These are phyloP conservation scores for Phylloporus sp. DNA, from an alignment of 1,284 basidiomycete genomes.

Conservation along the genomic window DNA sequence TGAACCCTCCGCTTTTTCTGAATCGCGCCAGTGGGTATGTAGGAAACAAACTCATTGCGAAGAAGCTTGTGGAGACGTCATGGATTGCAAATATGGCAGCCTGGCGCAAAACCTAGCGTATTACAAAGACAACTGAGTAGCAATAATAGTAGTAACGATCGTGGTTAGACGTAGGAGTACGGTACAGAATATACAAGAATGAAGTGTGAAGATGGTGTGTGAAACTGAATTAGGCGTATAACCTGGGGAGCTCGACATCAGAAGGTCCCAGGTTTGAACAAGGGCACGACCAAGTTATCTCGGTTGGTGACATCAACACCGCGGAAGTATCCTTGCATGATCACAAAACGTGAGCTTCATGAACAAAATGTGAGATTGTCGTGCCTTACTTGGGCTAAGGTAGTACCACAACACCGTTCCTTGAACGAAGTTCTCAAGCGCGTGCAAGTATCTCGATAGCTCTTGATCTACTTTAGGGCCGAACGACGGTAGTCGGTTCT, in stretches of 20 bases:
- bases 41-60: no score
- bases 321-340: constrained; percentile 34
- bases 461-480: constrained; percentile 45
- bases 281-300: constrained; percentile 31
- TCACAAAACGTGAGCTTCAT: constrained; percentile 14
- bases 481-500: constrained; percentile 46
- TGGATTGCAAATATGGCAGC: constrained; percentile 15
- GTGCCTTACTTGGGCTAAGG: constrained; percentile 40
- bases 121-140: constrained; percentile 21
- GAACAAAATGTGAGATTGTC: constrained; percentile 5
- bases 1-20: constrained; percentile 1
- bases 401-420: constrained; percentile 55
- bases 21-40: not conserved
- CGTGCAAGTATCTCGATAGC: constrained; percentile 42
- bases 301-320: constrained; percentile 38
- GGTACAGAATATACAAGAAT: constrained; percentile 29
- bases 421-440: constrained; percentile 52
- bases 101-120: constrained; percentile 14
- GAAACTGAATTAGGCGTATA: not conserved
- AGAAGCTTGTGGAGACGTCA: no score
- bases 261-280: constrained; percentile 32
- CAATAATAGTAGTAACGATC: constrained; percentile 20
- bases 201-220: not conserved
- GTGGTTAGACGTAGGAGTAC: constrained; percentile 18
- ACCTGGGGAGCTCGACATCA: constrained; percentile 14